A percentile compares a stretch with the other conserved stretches of the same genome.
phyloP scores from a whole-genome alignment of 331 rosid species.

The Telfairia occidentalis region DNA sequence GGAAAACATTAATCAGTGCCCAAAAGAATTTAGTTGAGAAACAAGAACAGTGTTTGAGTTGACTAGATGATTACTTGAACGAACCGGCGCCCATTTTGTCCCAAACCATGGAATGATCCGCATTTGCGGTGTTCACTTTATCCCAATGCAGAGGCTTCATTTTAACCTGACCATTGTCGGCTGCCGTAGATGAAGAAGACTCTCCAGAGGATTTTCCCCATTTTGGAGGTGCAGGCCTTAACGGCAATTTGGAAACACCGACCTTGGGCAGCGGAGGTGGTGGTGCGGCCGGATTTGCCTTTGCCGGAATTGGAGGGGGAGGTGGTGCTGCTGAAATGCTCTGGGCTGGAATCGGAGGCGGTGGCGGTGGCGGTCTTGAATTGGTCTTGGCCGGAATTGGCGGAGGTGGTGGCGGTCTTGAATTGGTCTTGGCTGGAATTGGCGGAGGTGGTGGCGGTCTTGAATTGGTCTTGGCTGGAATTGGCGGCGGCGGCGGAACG shows the following conservation, averaged over 20 bases:
- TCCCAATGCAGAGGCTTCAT: slow-evolving; percentile 92
- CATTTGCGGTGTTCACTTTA: slow-evolving; percentile 54
- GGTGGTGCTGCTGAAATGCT: slow-evolving; percentile 26
- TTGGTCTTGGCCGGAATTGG: slow-evolving; percentile 20
- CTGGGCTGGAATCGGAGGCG: slow-evolving; percentile 16
- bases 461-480: slow-evolving; percentile 17
- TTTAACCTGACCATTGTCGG: slow-evolving; percentile 37
- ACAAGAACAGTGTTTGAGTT: not conserved
- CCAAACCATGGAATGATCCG: slow-evolving; percentile 96
- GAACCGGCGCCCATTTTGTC: slow-evolving; percentile 68
- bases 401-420: slow-evolving; percentile 19
- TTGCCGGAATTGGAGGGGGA: slow-evolving; percentile 20
- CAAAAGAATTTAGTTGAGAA: not conserved
- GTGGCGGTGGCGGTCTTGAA: slow-evolving; percentile 17
- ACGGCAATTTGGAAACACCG: slow-evolving; percentile 12
- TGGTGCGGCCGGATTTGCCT: slow-evolving; percentile 12
- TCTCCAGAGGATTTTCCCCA: slow-evolving; percentile 19
- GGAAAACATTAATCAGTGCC: not conserved
- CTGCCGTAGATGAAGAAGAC: slow-evolving; percentile 19
- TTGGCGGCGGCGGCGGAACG: slow-evolving; percentile 20
- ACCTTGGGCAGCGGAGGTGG: slow-evolving; percentile 27
- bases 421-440: slow-evolving; percentile 12
- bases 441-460: slow-evolving; percentile 24
- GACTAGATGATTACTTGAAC: slow-evolving; percentile 43
- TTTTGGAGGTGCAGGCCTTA: slow-evolving; percentile 9